phyloP scores from a whole-genome alignment of 2,329 filamentous ascomycete genomes.

The Aspergillaceae sp. region DNA sequence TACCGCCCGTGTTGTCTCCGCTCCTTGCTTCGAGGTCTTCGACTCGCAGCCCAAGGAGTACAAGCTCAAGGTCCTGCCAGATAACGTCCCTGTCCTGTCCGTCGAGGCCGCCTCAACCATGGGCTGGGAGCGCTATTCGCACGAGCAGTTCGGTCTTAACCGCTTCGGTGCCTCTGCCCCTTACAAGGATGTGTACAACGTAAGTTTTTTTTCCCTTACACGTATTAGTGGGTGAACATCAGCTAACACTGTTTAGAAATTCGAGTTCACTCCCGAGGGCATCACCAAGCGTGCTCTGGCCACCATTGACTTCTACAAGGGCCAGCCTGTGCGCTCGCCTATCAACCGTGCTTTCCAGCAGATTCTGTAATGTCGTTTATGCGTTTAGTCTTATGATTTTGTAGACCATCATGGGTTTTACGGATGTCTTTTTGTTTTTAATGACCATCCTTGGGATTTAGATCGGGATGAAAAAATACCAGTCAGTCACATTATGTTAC shows the following conservation, averaged over 20 bases:
- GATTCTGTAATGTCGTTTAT: slow-evolving; percentile 59
- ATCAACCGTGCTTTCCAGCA: slow-evolving; percentile 97
- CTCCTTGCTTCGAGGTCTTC: slow-evolving; percentile 96
- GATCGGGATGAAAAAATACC: no score
- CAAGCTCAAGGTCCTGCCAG: slow-evolving; percentile 82
- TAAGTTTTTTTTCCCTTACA: slow-evolving; percentile 32
- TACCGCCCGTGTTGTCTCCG: slow-evolving; percentile 83
- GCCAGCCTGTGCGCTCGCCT: slow-evolving; percentile 82
- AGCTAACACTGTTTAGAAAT: slow-evolving; percentile 57
- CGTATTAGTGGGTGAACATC: background rate
- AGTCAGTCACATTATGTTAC: no score
- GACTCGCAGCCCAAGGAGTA: slow-evolving; percentile 92
- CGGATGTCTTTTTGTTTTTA: no score
- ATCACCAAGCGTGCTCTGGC: slow-evolving; percentile 88
- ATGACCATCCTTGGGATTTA: no score
- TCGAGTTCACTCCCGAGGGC: slow-evolving; percentile 97
- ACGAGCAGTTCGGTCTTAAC: slow-evolving; percentile 99
- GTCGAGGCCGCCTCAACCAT: slow-evolving; percentile 96
- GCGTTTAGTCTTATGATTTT: slow-evolving; percentile 8
- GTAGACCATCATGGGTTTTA: background rate
- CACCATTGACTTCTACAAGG: slow-evolving; percentile 97
- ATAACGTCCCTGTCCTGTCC: slow-evolving; percentile 84
- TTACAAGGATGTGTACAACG: slow-evolving; percentile 97
- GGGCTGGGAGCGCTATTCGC: slow-evolving; percentile 97
- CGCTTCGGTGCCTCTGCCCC: slow-evolving; percentile 94